Evolutionary conservation across 192 early-diverging fungal species (phyloP).

Genomic region (Backusella luteola): DNA sequence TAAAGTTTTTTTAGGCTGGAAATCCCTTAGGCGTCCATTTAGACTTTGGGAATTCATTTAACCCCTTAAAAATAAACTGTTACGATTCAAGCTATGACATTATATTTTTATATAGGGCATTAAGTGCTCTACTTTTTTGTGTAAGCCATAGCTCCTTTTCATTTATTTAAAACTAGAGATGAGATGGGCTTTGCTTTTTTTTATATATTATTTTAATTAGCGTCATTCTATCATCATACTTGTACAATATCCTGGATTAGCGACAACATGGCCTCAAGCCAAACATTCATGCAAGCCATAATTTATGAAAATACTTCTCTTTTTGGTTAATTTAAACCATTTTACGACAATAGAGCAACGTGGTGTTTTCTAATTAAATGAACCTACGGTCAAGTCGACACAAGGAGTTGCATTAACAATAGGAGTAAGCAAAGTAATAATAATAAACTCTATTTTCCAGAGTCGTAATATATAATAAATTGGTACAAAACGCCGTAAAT

Average conservation of each 20-base stretch:
- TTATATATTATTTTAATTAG: background rate
- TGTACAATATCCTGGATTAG: background rate
- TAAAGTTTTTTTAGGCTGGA: background rate
- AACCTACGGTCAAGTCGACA: background rate
- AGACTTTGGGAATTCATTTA: background rate
- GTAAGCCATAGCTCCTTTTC: background rate
- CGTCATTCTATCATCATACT: background rate
- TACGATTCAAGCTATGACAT: background rate
- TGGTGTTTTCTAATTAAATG: slow-evolving; percentile 1
- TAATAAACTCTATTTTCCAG: background rate
- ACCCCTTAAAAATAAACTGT: background rate
- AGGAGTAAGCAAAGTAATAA: background rate
- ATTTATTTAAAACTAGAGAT: background rate
- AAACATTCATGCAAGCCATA: background rate
- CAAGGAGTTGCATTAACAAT: background rate
- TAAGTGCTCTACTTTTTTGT: background rate
- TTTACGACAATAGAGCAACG: background rate
- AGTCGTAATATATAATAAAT: background rate
- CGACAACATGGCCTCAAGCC: background rate
- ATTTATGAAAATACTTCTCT: background rate
- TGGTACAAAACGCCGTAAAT: background rate
- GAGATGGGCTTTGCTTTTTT: background rate
- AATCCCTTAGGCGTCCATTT: background rate
- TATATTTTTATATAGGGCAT: background rate
- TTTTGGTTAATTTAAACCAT: background rate